Evolutionary conservation across 2,329 filamentous ascomycete species (phyloP).

Genomic region (Cercospora janseana): DNA sequence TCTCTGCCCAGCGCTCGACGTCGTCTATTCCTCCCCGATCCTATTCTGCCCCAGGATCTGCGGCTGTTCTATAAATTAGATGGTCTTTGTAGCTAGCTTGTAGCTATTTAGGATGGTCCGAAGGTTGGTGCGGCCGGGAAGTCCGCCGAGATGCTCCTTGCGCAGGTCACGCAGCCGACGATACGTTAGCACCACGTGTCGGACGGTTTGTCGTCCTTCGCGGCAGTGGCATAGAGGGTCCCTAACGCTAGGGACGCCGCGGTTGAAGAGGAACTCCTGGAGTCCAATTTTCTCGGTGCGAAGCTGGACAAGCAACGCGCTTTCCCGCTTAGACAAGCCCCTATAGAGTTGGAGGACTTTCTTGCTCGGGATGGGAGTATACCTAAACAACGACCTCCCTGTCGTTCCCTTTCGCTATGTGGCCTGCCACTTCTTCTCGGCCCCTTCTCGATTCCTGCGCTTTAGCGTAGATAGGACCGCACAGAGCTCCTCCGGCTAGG

Average conservation of each 20-base stretch:
- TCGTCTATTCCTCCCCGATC: conserved; percentile 17
- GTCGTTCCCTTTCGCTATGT: not conserved
- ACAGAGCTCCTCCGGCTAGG: not conserved
- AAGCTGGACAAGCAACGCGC: conserved; percentile 19
- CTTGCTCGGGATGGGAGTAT: too few species aligned
- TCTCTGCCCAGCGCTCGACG: too few species aligned
- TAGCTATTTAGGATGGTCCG: conserved; percentile 17
- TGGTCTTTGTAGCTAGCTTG: conserved; percentile 21
- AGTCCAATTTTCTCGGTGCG: conserved; percentile 22
- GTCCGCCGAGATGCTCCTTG: conserved; percentile 9
- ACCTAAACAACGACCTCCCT: too few species aligned
- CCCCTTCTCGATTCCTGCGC: not conserved
- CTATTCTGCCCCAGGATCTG: conserved; percentile 21
- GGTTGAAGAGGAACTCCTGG: conserved; percentile 16
- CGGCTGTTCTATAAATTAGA: conserved; percentile 18
- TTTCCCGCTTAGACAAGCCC: too few species aligned
- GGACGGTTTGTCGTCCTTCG: conserved; percentile 18
- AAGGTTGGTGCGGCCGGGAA: conserved; percentile 12
- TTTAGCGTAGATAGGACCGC: not conserved
- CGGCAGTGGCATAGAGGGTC: conserved; percentile 16
- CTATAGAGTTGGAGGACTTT: too few species aligned
- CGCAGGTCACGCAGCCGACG: conserved; percentile 18
- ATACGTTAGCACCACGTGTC: conserved; percentile 22
- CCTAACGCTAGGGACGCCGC: conserved; percentile 8
- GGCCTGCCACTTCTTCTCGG: conserved; percentile 1